These are phyloP conservation scores for Colletotrichum lini DNA, from an alignment of 2,329 filamentous ascomycete genomes.

Conservation along the genomic window DNA sequence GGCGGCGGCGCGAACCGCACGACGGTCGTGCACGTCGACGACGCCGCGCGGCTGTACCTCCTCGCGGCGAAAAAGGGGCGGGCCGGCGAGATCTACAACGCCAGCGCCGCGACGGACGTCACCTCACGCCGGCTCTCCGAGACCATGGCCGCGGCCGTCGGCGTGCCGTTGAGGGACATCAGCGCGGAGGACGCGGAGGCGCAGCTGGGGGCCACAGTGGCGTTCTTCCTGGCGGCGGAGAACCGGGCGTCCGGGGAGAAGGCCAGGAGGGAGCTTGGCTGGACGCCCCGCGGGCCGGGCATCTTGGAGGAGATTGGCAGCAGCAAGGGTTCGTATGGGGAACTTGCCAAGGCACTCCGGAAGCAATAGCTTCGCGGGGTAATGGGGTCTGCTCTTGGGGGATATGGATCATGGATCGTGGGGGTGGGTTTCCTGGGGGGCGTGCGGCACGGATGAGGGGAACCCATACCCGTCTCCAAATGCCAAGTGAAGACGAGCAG, in stretches of 20 bases:
- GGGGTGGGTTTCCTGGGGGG: background rate
- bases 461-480: constrained; percentile 2
- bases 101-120: constrained; percentile 49
- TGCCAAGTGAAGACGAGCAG: background rate
- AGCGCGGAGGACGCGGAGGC: constrained; percentile 45
- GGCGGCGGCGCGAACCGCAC: constrained; percentile 49
- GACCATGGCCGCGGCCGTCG: constrained; percentile 46
- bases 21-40: constrained; percentile 57
- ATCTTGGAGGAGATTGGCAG: constrained; percentile 52
- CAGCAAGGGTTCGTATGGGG: constrained; percentile 47
- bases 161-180: constrained; percentile 45
- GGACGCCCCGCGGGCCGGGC: constrained; percentile 51
- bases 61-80: constrained; percentile 53
- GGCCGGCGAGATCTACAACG: constrained; percentile 54
- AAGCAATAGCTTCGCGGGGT: constrained; percentile 9
- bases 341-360: constrained; percentile 39
- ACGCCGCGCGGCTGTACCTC: constrained; percentile 58
- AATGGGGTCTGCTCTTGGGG: background rate
- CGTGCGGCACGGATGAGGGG: constrained; percentile 5
- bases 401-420: no score
- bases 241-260: constrained; percentile 54
- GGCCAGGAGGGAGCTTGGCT: constrained; percentile 56
- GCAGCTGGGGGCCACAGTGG: constrained; percentile 50
- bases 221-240: constrained; percentile 51
- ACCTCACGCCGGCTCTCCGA: constrained; percentile 49